Evolutionary conservation across 768 basidiomycete genomes (phyloP).

Genomic region (Imleria badia): DNA sequence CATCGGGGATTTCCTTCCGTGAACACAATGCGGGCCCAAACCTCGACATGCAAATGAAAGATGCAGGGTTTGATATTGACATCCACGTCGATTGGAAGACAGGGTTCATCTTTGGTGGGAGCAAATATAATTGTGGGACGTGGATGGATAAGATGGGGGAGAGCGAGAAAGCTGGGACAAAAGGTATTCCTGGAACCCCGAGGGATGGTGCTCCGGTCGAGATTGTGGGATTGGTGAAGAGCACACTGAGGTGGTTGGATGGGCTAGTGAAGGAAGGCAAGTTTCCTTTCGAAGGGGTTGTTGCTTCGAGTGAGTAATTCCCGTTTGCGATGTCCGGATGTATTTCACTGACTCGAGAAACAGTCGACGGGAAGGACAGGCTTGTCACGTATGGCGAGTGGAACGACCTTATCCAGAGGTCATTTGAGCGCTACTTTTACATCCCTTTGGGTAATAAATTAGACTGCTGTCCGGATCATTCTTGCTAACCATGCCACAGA

Average conservation of each 20-base stretch:
- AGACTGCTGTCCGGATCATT: not conserved
- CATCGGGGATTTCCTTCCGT: slow-evolving; percentile 87
- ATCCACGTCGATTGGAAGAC: slow-evolving; percentile 96
- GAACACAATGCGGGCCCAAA: slow-evolving; percentile 97
- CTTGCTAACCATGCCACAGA: slow-evolving; percentile 43
- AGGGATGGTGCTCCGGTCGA: slow-evolving; percentile 95
- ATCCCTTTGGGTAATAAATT: slow-evolving; percentile 64
- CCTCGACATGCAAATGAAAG: slow-evolving; percentile 96
- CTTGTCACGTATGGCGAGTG: slow-evolving; percentile 89
- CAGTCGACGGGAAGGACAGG: slow-evolving; percentile 68
- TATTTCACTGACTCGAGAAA: not conserved
- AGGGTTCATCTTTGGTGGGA: slow-evolving; percentile 88
- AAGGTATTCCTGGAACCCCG: slow-evolving; percentile 94
- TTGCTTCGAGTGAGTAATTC: slow-evolving; percentile 64
- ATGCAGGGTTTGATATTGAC: slow-evolving; percentile 90
- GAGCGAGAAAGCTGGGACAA: slow-evolving; percentile 85
- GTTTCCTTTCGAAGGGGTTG: slow-evolving; percentile 91
- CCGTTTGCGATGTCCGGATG: not conserved
- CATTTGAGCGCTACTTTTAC: slow-evolving; percentile 91
- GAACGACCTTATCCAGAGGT: slow-evolving; percentile 77
- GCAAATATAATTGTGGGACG: slow-evolving; percentile 81
- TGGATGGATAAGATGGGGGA: slow-evolving; percentile 99
- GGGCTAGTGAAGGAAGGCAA: slow-evolving; percentile 58
- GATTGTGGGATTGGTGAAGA: slow-evolving; percentile 91
- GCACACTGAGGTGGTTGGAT: slow-evolving; percentile 87